Evolutionary conservation across 164 flowering plant genomes (phyloP), one percentile per base, ranked within the genome.

Genomic region (Chloranthus sessilifolius): DNA sequence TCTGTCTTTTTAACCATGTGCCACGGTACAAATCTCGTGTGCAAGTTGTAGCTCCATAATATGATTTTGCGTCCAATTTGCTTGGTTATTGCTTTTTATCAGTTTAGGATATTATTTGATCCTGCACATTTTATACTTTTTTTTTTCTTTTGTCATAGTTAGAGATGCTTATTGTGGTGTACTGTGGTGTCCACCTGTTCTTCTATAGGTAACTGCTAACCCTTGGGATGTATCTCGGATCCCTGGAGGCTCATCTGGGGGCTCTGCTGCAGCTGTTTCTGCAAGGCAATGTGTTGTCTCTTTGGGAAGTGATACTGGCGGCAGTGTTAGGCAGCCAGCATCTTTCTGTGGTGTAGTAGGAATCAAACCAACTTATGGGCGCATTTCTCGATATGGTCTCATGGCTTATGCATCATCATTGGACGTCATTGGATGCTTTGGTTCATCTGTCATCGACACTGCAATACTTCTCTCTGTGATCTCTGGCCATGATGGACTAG

Each of bases 291-390:
- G 98, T 66, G 73, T 75, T 6, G 95, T 78, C 2, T 79, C 98
- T 14, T 64, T 92, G 66, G 98, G 98, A 44, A 88, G 96, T 63
- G 98, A 92, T 66, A 88, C 96, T 48, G 98, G 98, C 50, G 98
- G 98, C 38, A 92, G 98, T 74, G 96, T 92, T 0, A 72, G 98
- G 69, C 98, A 92, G 73, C 98, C 98, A 21, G 98, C 98, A 28
- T 83, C 98, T 4, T 92, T 92, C 60, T 92, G 98, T 73, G 98
- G 96, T 38, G 98, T 92, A 59, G 98, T 92, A 36, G 98, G 98
- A 37, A 52, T 92, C 59, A 92, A 92, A 68, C 98, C 98, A 37
- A 92, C 96, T 4, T 92, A 92, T 72, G 96, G 98, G 20, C 94
- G 96, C 42, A 85, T 92, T 15, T 92, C 98, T 34, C 78, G 98